These are phyloP conservation scores for Russula abietina DNA, from an alignment of 768 basidiomycete genomes.

Conservation along the genomic window DNA sequence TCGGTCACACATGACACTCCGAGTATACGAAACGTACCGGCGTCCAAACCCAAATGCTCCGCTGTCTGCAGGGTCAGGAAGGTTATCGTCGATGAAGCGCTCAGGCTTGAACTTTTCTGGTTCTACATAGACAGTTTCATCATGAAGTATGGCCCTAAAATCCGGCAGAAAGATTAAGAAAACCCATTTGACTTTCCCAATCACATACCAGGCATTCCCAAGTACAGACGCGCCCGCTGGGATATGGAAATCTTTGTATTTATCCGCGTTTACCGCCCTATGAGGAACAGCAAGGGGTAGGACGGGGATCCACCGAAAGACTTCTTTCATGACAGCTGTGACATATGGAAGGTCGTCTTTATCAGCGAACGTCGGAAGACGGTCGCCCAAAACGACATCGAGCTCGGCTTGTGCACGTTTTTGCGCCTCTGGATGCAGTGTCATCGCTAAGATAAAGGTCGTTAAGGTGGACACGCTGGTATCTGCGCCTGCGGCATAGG, in stretches of 20 bases:
- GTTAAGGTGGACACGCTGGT: conserved; percentile 21
- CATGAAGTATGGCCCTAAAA: conserved; percentile 24
- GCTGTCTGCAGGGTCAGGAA: conserved; percentile 18
- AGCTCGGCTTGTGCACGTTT: conserved; percentile 27
- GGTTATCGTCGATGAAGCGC: conserved; percentile 18
- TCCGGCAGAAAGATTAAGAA: background rate
- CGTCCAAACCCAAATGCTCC: conserved; percentile 25
- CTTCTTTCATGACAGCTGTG: conserved; percentile 24
- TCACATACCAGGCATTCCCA: conserved; percentile 20
- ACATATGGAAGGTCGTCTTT: conserved; percentile 22
- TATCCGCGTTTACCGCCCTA: conserved; percentile 23
- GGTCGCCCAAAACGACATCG: conserved; percentile 26
- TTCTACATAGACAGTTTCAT: conserved; percentile 21
- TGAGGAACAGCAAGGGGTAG: conserved; percentile 26
- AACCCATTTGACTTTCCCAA: background rate
- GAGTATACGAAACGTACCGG: conserved; percentile 8
- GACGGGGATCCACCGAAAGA: conserved; percentile 26
- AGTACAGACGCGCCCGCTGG: conserved; percentile 29
- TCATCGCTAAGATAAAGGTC: conserved; percentile 27
- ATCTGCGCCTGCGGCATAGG: conserved; percentile 23
- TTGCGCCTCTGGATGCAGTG: conserved; percentile 27
- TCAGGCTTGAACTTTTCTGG: conserved; percentile 25
- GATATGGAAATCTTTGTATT: conserved; percentile 29
- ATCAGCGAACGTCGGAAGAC: conserved; percentile 26
- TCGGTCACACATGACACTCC: background rate